phyloP scores from a whole-genome alignment of 257 asterid species.

The Handroanthus guayacan region DNA sequence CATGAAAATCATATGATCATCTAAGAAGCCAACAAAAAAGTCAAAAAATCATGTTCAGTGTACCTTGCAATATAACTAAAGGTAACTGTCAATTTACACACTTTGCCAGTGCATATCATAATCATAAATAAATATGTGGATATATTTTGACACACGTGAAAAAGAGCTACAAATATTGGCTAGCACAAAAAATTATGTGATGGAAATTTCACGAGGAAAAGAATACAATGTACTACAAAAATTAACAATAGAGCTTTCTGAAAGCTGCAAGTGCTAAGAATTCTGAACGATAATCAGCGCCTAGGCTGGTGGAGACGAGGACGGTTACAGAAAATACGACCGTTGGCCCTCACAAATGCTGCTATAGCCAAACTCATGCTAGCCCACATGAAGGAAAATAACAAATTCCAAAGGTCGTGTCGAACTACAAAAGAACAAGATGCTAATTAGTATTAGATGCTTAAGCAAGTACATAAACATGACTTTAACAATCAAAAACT shows the following conservation, averaged over 20 bases:
- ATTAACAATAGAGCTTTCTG: conserved; percentile 20
- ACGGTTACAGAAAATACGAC: conserved; percentile 93
- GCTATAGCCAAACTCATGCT: conserved; percentile 84
- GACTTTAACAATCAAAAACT: conserved; percentile 5
- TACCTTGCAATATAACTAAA: conserved; percentile 18
- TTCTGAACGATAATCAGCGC: conserved; percentile 46
- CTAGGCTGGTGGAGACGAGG: conserved; percentile 95
- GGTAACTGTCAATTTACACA: background rate
- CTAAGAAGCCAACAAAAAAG: too few species aligned
- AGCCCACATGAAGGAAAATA: conserved; percentile 90
- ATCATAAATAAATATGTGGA: conserved; percentile 18
- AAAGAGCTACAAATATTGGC: conserved; percentile 1
- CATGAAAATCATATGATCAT: too few species aligned
- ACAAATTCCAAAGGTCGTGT: conserved; percentile 63
- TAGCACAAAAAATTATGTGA: background rate
- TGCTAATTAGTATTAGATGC: conserved; percentile 23
- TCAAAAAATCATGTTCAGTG: conserved; percentile 14
- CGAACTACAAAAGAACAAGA: conserved; percentile 57
- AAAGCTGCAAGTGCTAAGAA: conserved; percentile 28
- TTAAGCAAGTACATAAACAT: background rate
- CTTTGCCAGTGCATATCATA: background rate
- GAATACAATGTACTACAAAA: conserved; percentile 40
- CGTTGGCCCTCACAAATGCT: conserved; percentile 82
- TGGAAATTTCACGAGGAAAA: conserved; percentile 37
- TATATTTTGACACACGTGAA: conserved; percentile 5